Base-by-base conservation (phyloP, 1,284 basidiomycete genomes). In the Tilletia walkeri region DNA sequence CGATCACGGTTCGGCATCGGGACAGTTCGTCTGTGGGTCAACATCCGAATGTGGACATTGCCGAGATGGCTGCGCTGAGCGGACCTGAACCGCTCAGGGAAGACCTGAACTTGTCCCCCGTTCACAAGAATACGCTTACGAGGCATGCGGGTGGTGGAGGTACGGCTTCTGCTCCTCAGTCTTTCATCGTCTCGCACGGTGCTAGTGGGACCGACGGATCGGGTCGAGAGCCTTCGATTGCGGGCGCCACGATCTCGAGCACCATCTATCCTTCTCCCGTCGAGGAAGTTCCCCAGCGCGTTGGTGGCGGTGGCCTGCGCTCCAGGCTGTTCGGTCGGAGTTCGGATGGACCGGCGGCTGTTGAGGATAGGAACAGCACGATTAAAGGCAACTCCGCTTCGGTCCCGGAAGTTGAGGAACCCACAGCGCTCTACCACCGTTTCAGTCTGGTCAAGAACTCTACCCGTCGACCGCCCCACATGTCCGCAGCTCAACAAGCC, bases 381-480 rank as follows among this genome's bases (percentile, higher is more conserved):
- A 53, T 53, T 24, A 53, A 53, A 24, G 30, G 30, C n/a, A 53
- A 53, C 18, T 24, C 50, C 7, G n/a, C n/a, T 53, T 24, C 38
- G 12, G 36, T 39, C 14, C 16, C 16, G 34, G 16, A 67, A 67
- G 20, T 47, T 47, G 41, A 39, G 4, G 50, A 72, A 45, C 73
- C 77, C 14, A 65, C 67, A 1, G 72, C 75, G 41, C 70, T 80
- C 50, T 73, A 72, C 71, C 80, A 81, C 68, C 75, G 80, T 2
- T 81, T 81, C 69, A 81, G 78, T 12, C 67, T 81, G 24, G 75
- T 81, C 73, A 80, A 80, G 71, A 81, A 80, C 72, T 77, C 79
- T 45, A 78, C 75, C 1, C 69, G 75, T 16, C 74, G 75, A 14
- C 79, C 79, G 39, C 67, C 67, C 61, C 72, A 66, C 47, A 34